Evolutionary conservation across 208 protist species (phyloP).

Genomic region (Acanthamoeba castellanii): DNA sequence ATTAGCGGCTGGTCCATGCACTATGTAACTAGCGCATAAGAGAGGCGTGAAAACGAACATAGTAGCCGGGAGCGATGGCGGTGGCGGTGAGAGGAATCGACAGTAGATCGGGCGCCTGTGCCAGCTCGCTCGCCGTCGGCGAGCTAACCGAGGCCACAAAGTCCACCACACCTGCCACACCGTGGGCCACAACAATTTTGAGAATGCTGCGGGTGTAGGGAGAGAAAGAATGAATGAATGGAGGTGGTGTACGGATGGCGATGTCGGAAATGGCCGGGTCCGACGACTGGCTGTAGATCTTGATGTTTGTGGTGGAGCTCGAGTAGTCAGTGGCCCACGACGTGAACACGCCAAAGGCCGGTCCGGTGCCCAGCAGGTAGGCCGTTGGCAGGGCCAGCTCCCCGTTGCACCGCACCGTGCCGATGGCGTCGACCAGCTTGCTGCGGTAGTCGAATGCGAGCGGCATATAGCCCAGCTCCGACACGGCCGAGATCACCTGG

Average conservation of each 20-base stretch:
- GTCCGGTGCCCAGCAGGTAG: slow-evolving; percentile 24
- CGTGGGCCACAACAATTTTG: no score
- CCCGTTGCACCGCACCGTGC: slow-evolving; percentile 11
- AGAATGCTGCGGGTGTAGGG: no score
- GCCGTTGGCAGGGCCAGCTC: slow-evolving; percentile 17
- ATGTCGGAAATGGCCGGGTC: neutral
- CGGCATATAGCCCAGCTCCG: neutral
- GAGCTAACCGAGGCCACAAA: neutral
- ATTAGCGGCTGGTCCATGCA: no score
- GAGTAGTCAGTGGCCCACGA: slow-evolving; percentile 11
- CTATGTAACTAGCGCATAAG: no score
- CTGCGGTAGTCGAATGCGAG: slow-evolving; percentile 11
- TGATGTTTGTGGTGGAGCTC: neutral
- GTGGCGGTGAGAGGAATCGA: neutral
- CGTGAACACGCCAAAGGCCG: neutral
- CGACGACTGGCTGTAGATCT: neutral
- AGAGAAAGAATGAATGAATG: neutral
- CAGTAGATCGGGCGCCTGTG: neutral
- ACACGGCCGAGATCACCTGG: neutral
- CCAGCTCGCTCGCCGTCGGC: neutral
- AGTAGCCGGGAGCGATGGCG: slow-evolving; percentile 12
- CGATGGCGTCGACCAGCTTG: neutral
- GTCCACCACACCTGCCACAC: neutral
- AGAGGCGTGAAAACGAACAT: neutral
- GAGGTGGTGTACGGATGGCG: neutral